Percentiles rank a stretch among this genome's conserved stretches.
Conservation (phyloP, 2,329 filamentous ascomycete genomes). For the Cryphonectria radicalis region DNA sequence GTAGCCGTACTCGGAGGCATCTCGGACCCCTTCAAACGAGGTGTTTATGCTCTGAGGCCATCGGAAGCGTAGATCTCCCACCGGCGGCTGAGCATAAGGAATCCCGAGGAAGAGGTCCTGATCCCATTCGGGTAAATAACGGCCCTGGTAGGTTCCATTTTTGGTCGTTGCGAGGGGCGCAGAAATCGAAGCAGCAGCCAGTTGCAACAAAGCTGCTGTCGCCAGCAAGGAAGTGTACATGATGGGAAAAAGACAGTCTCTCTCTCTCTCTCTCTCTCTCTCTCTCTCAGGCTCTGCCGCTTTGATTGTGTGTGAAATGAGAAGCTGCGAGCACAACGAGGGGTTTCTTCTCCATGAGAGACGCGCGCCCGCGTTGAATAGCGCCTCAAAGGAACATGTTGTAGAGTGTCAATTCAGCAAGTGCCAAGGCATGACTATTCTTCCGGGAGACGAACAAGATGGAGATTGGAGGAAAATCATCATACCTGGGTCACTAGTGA, state of each 20-base stretch:
- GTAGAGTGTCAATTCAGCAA: neutral
- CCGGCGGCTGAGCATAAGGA: conserved; percentile 45
- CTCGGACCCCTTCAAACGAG: conserved; percentile 44
- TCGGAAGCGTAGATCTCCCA: conserved; percentile 42
- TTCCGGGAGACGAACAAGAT: conserved; percentile 8
- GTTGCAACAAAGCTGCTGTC: conserved; percentile 13
- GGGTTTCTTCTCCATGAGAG: neutral
- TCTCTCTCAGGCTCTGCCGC: neutral
- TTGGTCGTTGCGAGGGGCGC: conserved; percentile 32
- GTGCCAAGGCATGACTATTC: neutral
- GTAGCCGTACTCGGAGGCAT: conserved; percentile 47
- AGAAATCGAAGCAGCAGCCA: neutral
- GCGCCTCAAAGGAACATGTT: neutral
- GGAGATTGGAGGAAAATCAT: conserved; percentile 30
- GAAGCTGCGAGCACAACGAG: neutral
- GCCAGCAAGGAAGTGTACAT: conserved; percentile 23
- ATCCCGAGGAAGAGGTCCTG: conserved; percentile 48
- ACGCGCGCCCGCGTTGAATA: neutral
- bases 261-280: neutral
- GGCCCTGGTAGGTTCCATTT: conserved; percentile 43
- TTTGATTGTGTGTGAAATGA: neutral
- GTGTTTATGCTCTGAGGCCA: conserved; percentile 44
- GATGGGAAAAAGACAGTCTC: neutral
- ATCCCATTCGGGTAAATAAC: conserved; percentile 40
- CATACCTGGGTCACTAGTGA: neutral